phyloP scores from a whole-genome alignment of 2,329 filamentous ascomycete genomes.

The Aspergillus pseudonomiae region DNA sequence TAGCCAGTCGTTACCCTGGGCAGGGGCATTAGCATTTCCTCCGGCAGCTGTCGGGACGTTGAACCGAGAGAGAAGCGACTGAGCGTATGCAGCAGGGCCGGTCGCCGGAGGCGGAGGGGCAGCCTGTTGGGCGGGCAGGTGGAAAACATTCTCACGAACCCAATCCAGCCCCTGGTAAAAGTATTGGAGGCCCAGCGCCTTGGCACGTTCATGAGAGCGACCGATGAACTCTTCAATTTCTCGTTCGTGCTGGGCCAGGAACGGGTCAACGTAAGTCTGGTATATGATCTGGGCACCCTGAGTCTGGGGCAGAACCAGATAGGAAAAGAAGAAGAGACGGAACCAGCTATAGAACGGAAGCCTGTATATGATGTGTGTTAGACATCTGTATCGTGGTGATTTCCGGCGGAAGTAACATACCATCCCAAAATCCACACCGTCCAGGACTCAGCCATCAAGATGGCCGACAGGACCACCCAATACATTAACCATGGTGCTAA shows the following conservation, averaged over 20 bases:
- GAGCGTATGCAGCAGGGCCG: conserved; percentile 64
- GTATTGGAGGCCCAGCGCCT: conserved; percentile 75
- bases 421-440: conserved; percentile 83
- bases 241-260: conserved; percentile 80
- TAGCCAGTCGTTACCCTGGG: conserved; percentile 69
- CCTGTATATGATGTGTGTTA: conserved; percentile 52
- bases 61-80: conserved; percentile 82
- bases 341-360: conserved; percentile 93
- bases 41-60: conserved; percentile 69
- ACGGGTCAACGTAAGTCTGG: conserved; percentile 81
- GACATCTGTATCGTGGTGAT: neutral
- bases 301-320: conserved; percentile 96
- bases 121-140: conserved; percentile 65
- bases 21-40: conserved; percentile 51
- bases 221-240: conserved; percentile 91
- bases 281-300: conserved; percentile 89
- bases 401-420: conserved; percentile 45
- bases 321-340: conserved; percentile 82
- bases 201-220: conserved; percentile 75
- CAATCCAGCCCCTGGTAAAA: conserved; percentile 71
- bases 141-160: conserved; percentile 76
- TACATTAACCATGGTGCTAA: conserved; percentile 99
- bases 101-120: conserved; percentile 49
- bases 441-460: conserved; percentile 82
- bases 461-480: conserved; percentile 88